Evolutionary conservation across 768 basidiomycete genomes (phyloP).

Genomic region (Suillus subluteus): DNA sequence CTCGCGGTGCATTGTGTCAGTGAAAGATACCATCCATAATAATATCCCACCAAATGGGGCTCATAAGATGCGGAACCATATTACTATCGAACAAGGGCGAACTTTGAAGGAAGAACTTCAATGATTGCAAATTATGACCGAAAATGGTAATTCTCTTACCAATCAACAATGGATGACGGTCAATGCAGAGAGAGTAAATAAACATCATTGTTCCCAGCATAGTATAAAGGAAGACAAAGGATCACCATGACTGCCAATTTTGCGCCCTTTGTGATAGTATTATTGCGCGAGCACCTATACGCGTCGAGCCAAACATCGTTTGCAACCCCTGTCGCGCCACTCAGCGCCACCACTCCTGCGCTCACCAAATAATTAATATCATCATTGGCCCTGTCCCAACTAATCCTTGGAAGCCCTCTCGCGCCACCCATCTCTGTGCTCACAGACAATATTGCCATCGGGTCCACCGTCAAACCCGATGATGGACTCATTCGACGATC

Average conservation of each 20-base stretch:
- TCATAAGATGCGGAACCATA: no score
- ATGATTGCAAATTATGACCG: background rate
- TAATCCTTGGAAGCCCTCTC: background rate
- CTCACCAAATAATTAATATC: background rate
- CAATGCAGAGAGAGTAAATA: no score
- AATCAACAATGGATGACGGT: background rate
- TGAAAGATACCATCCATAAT: background rate
- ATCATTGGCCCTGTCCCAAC: background rate
- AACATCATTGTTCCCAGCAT: background rate
- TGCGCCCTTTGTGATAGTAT: background rate
- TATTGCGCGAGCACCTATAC: background rate
- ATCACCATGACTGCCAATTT: background rate
- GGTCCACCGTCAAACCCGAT: background rate
- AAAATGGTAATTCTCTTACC: background rate
- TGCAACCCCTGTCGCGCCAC: background rate
- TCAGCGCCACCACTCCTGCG: background rate
- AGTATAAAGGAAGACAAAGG: background rate
- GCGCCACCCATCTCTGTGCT: background rate
- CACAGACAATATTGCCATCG: background rate
- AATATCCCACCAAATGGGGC: background rate
- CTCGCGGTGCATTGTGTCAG: no score
- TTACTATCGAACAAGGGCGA: no score
- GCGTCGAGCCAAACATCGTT: no score
- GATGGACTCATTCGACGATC: background rate
- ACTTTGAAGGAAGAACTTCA: no score